phyloP scores from a whole-genome alignment of 163 green algal species.

The Picocystis sp. region DNA sequence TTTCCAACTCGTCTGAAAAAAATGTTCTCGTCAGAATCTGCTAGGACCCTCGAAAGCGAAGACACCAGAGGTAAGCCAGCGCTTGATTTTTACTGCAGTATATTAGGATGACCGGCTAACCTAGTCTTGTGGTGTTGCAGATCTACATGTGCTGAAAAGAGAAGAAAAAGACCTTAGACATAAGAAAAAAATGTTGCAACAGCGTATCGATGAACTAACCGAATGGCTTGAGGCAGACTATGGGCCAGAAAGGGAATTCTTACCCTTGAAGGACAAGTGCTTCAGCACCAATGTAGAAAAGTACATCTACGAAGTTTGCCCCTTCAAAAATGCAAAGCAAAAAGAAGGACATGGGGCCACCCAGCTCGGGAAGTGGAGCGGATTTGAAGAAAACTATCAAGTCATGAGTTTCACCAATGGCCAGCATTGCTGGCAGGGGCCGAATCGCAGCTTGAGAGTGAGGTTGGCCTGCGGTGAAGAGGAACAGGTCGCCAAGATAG shows the following conservation, averaged over 20 bases:
- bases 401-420: slow-evolving; percentile 37
- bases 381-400: slow-evolving; percentile 27
- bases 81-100: too few relatives aligned
- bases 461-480: slow-evolving; percentile 47
- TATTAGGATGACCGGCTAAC: too few relatives aligned
- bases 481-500: slow-evolving; percentile 26
- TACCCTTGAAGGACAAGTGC: slow-evolving; percentile 35
- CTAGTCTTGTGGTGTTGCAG: too few relatives aligned
- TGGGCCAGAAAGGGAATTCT: slow-evolving; percentile 37
- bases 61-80: too few relatives aligned
- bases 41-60: too few relatives aligned
- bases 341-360: slow-evolving; percentile 34
- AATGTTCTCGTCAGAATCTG: too few relatives aligned
- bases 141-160: too few relatives aligned
- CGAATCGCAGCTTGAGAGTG: slow-evolving; percentile 31
- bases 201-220: background rate
- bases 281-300: slow-evolving; percentile 35
- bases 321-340: slow-evolving; percentile 52
- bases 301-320: slow-evolving; percentile 54
- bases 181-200: too few relatives aligned
- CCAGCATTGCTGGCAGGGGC: slow-evolving; percentile 50
- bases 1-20: too few relatives aligned
- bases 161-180: too few relatives aligned
- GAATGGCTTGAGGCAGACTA: slow-evolving; percentile 31
- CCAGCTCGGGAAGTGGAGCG: slow-evolving; percentile 40